phyloP scores from a whole-genome alignment of 129 eudicot genomes.

The Solidago caesia region DNA sequence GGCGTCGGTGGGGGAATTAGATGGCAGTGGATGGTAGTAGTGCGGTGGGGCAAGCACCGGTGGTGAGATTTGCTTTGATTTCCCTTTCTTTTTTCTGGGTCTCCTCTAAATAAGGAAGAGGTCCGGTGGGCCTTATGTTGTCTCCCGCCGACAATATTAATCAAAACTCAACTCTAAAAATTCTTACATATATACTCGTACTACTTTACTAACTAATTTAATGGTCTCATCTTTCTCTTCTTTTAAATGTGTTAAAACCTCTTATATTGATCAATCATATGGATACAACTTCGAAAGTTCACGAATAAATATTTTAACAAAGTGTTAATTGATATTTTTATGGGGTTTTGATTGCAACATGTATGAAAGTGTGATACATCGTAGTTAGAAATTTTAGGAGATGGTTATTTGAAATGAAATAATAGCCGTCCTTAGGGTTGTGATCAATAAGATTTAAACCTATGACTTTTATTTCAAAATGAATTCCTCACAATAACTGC shows the following conservation, averaged over 20 bases:
- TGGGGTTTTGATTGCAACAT: no score
- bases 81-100: background rate
- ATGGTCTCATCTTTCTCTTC: background rate
- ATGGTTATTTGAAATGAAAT: no score
- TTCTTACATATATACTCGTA: background rate
- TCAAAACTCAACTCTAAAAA: conserved; percentile 16
- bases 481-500: no score
- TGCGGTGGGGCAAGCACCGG: conserved; percentile 3
- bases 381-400: no score
- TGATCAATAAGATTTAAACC: no score
- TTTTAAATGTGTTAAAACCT: background rate
- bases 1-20: conserved; percentile 31
- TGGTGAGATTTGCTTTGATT: conserved; percentile 7
- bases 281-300: no score
- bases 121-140: conserved; percentile 10
- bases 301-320: no score
- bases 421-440: no score
- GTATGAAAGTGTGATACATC: no score
- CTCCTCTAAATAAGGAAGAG: conserved; percentile 32
- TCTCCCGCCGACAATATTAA: conserved; percentile 18
- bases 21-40: background rate
- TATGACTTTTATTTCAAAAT: no score
- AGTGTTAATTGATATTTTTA: no score
- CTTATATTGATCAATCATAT: background rate
- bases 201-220: no score